These are phyloP conservation scores for Corymbia calophylla DNA, from an alignment of 441 rosid species.

Conservation along the genomic window DNA sequence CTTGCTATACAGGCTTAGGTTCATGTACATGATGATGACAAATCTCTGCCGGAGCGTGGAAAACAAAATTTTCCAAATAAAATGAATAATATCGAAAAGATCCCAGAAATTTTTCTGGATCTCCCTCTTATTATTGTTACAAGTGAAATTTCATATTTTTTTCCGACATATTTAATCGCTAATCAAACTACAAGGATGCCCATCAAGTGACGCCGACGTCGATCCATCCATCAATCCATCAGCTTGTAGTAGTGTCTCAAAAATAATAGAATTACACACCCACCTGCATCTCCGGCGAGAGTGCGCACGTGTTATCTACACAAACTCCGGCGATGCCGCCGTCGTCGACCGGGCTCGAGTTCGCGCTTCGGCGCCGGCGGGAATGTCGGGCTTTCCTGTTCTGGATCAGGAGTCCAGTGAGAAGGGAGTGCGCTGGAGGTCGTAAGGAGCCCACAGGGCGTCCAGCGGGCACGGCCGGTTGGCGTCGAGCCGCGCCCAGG, in stretches of 20 bases:
- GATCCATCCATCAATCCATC: background rate
- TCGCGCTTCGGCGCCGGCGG: background rate
- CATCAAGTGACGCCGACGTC: background rate
- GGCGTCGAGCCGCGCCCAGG: constrained; percentile 10
- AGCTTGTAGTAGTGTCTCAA: background rate
- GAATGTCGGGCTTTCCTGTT: background rate
- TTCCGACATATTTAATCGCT: background rate
- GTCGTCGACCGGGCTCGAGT: background rate
- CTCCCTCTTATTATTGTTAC: background rate
- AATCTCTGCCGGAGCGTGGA: background rate
- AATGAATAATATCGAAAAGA: background rate
- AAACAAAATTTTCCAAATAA: background rate
- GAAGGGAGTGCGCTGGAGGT: constrained; percentile 6
- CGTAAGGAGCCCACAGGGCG: constrained; percentile 9
- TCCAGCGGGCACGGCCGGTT: constrained; percentile 11
- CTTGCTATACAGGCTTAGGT: background rate
- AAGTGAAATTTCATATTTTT: background rate
- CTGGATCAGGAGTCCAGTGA: background rate
- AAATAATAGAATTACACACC: background rate
- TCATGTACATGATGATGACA: background rate
- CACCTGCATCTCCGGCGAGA: background rate
- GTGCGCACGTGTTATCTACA: background rate
- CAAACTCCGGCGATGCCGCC: background rate
- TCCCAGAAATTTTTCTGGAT: background rate
- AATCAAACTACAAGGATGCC: background rate